Evolutionary conservation across 371 early-diverging fungal genomes (phyloP).

Genomic region (Choanephora cucurbitarum): DNA sequence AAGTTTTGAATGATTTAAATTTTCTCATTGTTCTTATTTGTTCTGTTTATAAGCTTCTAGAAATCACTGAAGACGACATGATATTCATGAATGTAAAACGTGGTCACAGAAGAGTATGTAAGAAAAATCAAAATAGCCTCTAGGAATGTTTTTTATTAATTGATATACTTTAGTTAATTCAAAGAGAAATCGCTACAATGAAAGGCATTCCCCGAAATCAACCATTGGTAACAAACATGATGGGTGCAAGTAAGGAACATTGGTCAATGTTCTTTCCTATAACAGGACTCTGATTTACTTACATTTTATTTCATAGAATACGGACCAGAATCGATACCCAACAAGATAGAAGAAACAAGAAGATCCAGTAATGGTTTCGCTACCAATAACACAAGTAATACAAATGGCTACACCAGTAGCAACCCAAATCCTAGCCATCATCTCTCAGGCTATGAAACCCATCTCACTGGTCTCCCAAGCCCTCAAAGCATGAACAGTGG

Average conservation of each 20-base stretch:
- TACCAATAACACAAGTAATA: background rate
- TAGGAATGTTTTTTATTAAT: too few species aligned
- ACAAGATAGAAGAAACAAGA: conserved; percentile 7
- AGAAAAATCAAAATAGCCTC: too few species aligned
- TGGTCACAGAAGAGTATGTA: conserved; percentile 45
- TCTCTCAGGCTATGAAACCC: background rate
- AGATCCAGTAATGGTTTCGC: background rate
- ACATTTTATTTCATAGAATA: conserved; percentile 6
- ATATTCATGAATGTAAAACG: conserved; percentile 47
- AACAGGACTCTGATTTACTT: too few species aligned
- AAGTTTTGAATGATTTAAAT: too few species aligned
- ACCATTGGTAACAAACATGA: conserved; percentile 28
- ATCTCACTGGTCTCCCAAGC: conserved; percentile 11
- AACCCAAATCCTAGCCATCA: background rate
- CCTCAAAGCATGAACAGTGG: conserved; percentile 27
- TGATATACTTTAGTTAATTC: too few species aligned
- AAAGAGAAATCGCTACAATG: conserved; percentile 44
- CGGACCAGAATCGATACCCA: background rate
- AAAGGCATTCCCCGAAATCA: conserved; percentile 39
- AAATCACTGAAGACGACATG: conserved; percentile 45
- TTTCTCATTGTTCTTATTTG: conserved; percentile 11
- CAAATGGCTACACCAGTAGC: background rate
- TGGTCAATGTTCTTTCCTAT: too few species aligned
- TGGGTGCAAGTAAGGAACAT: conserved; percentile 20
- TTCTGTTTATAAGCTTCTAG: conserved; percentile 30